Evolutionary conservation across 768 basidiomycete genomes (phyloP).

Genomic region (Symmetrospora coprosmae): DNA sequence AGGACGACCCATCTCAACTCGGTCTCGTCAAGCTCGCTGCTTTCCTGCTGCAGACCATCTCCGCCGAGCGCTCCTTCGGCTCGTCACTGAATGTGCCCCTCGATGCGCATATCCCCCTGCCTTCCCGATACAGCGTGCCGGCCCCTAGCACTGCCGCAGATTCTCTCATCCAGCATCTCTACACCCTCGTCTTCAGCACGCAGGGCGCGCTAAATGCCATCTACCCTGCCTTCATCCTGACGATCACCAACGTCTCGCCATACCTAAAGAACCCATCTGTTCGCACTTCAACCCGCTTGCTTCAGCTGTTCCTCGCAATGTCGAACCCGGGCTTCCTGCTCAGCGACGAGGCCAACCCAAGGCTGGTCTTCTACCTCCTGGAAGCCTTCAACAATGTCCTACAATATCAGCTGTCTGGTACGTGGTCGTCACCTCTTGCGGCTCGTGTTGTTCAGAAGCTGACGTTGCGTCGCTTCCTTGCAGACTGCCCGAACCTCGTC

Average conservation of each 20-base stretch:
- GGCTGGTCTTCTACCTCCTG: constrained; percentile 63
- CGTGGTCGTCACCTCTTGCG: too few relatives aligned
- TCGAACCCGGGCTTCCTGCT: constrained; percentile 76
- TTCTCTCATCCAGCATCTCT: constrained; percentile 72
- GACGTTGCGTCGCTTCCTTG: not conserved
- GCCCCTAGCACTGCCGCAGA: constrained; percentile 52
- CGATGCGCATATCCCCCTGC: not conserved
- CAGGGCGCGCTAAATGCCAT: constrained; percentile 60
- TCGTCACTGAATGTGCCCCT: constrained; percentile 23
- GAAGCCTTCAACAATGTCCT: constrained; percentile 83
- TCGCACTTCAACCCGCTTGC: constrained; percentile 62
- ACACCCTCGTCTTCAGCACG: constrained; percentile 76
- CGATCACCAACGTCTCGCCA: constrained; percentile 74
- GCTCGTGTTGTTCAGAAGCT: not conserved
- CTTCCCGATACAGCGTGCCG: constrained; percentile 4
- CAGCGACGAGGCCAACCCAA: constrained; percentile 86
- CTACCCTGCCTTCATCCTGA: constrained; percentile 83
- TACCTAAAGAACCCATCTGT: constrained; percentile 68
- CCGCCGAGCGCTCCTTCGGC: constrained; percentile 68
- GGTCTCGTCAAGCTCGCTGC: constrained; percentile 76
- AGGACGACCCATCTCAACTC: constrained; percentile 77
- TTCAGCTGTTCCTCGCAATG: constrained; percentile 84
- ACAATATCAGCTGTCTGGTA: constrained; percentile 49
- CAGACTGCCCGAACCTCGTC: constrained; percentile 71
- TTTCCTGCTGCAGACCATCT: constrained; percentile 80